phyloP scores from a whole-genome alignment of 768 basidiomycete species.

The Boletus patriciae region DNA sequence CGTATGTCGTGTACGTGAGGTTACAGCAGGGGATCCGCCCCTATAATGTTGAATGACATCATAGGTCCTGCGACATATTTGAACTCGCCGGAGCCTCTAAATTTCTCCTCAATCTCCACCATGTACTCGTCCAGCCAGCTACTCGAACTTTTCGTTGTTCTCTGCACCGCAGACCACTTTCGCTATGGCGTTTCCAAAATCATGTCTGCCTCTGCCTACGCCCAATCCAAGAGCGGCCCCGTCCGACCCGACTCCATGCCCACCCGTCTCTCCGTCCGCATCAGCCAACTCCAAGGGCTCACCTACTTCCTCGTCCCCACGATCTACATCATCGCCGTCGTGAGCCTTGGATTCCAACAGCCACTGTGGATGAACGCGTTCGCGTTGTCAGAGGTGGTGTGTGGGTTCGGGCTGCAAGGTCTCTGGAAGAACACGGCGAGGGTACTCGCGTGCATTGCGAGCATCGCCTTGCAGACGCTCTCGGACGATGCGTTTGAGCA shows the following conservation, averaged over 20 bases:
- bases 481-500: constrained; percentile 1
- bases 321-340: not conserved
- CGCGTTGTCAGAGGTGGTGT: not conserved
- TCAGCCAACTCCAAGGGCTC: not conserved
- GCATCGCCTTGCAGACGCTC: not conserved
- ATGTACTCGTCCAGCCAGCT: constrained; percentile 3
- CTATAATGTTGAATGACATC: not conserved
- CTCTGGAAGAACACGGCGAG: not conserved
- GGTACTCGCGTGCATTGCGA: not conserved
- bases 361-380: not conserved
- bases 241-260: not conserved
- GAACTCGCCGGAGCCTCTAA: not conserved
- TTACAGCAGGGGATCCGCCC: not conserved
- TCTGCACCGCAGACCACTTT: not conserved
- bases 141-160: not conserved
- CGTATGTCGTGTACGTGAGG: no score
- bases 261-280: not conserved
- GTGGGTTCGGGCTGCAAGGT: not conserved
- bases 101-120: not conserved
- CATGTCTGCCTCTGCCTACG: not conserved
- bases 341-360: not conserved
- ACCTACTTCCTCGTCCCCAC: not conserved
- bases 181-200: not conserved
- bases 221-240: not conserved
- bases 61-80: no score